phyloP scores from a whole-genome alignment of 2,329 filamentous ascomycete genomes.

The Fusarium denticulatum region DNA sequence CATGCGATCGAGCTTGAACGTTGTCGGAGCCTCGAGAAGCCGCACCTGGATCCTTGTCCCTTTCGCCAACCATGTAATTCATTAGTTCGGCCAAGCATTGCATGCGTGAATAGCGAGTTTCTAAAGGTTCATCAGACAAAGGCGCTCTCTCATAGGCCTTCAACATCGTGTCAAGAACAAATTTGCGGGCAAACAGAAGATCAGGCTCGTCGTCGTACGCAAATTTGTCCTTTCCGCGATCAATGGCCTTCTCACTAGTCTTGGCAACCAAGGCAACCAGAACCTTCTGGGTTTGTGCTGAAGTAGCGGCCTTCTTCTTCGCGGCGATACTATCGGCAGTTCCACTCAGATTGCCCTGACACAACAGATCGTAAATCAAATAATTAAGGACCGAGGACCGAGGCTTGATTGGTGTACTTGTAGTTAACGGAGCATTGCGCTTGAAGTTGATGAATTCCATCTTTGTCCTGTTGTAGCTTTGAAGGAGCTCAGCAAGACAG shows the following conservation, averaged over 20 bases:
- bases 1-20: slow-evolving; percentile 68
- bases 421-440: slow-evolving; percentile 84
- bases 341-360: slow-evolving; percentile 68
- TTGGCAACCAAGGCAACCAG: slow-evolving; percentile 88
- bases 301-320: slow-evolving; percentile 88
- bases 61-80: slow-evolving; percentile 87
- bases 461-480: slow-evolving; percentile 94
- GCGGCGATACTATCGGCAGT: slow-evolving; percentile 78
- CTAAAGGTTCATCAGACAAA: slow-evolving; percentile 79
- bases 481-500: slow-evolving; percentile 88
- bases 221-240: slow-evolving; percentile 66
- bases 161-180: slow-evolving; percentile 91
- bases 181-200: slow-evolving; percentile 90
- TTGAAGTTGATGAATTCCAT: slow-evolving; percentile 99
- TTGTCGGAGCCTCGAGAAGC: slow-evolving; percentile 53
- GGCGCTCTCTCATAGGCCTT: slow-evolving; percentile 92
- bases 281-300: slow-evolving; percentile 85
- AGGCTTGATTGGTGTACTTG: slow-evolving; percentile 91
- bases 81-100: slow-evolving; percentile 91
- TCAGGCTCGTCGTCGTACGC: slow-evolving; percentile 82
- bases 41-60: slow-evolving; percentile 69
- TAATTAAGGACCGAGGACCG: slow-evolving; percentile 94
- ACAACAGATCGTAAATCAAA: slow-evolving; percentile 81
- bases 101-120: slow-evolving; percentile 87
- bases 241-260: slow-evolving; percentile 78